Base-by-base conservation (phyloP, 2,329 filamentous ascomycete species). In the Mollisia scopiformis region DNA sequence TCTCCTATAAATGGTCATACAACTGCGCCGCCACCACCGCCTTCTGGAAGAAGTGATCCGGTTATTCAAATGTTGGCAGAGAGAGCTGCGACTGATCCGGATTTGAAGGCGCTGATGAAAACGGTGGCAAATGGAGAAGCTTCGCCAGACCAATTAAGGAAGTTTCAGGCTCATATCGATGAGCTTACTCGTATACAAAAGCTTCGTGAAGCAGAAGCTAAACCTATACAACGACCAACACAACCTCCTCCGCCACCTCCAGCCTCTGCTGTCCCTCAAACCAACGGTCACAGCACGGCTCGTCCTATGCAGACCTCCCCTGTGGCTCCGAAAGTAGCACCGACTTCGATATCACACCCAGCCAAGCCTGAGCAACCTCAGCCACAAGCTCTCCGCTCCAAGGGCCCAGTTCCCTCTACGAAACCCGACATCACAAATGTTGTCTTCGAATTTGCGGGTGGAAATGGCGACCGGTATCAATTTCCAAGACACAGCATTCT, bases 51-150 rank as follows among this genome's bases (percentile, higher is more conserved):
- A 25, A 77, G 82, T n/a, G 91, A 94, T 70, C 91, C 91, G 0
- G 92, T 95, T 46, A 94, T 95, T 58, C 88, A 92, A 54, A 87
- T 90, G 65, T 78, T 95, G 27, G 91, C 91, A 0, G 88, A 91
- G 68, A 86, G 86, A 65, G 91, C 91, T 6, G 90, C 89, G 0
- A 86, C 85, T 27, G 89, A 95, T 71, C 83, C 87, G 0, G 82
- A 89, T 58, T 78, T 95, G 10, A 88, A 92, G 59, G 87, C 89
- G 35, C 79, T 95, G 0, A 95, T 95, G 91, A 92, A 92, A 73
- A 86, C 91, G 56, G 91, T 95, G 0, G 91, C 91, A 0, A 87
- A 88, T 28, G 91, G 91, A 1, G 84, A 88, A 66, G 91, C 91
- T 0, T 86, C 84, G 13, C 83, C 86, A 37, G 84, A 87, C 14